Base-by-base conservation (phyloP, 352 stramenopile genomes). In the Peronospora destructor region DNA sequence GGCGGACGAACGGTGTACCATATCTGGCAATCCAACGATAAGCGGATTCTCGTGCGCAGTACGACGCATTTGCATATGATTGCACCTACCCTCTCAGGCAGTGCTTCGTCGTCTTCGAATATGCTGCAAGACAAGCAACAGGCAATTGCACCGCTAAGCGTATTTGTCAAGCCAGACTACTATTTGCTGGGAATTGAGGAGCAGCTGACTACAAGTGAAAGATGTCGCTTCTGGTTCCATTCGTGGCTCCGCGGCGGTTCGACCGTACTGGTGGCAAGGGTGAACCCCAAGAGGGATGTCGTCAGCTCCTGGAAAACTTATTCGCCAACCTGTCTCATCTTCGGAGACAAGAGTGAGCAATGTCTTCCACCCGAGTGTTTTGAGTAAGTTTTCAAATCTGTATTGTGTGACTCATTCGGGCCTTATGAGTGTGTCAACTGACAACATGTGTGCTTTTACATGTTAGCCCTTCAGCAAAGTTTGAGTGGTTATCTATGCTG, bases 131-230 rank as follows among this genome's bases (percentile, higher is more conserved):
- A 49, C 19, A 53, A 7, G 9, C 49, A 45, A n/a, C 25, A 37
- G 28, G 44, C 35, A 21, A 32, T 21, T 23, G 26, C 39, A 1
- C 65, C 73, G 0, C 51, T 87, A 38, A 86, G 73, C 8, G 43
- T 93, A 2, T 85, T 88, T 35, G 63, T 85, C 23, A 93, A 91
- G 39, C 60, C 76, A 6, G 80, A 93, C 51, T 76, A 84, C 25
- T 61, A 68, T 16, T 56, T 63, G 7, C 49, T 84, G 0, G 61
- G 61, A n/a, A 14, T 84, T 6, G 53, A 71, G 12, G 83, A 93
- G 44, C 67, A 73, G 50, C 45, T 91, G 16, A 82, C 76, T 12
- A 53, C 53, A 1, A 82, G 71, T 42, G 83, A 93, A 43, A 56
- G 71, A 32, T 71, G 70, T 13, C 64, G 64, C 1, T 73, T 87